Evolutionary conservation across 2,329 filamentous ascomycete species (phyloP).

Genomic region (Alternaria triticina): DNA sequence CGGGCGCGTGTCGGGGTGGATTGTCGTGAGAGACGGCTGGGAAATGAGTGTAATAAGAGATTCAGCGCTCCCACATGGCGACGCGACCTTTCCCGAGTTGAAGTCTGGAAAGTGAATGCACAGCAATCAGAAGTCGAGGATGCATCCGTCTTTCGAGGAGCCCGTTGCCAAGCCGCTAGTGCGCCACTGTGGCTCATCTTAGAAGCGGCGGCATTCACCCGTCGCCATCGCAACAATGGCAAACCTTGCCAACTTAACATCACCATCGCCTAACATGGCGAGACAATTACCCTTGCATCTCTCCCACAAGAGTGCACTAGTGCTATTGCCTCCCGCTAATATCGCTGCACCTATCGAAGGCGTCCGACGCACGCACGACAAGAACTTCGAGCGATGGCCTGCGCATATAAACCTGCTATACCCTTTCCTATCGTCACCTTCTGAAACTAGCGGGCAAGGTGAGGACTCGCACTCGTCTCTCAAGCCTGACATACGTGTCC

Average conservation of each 20-base stretch:
- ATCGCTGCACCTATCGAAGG: slow-evolving; percentile 34
- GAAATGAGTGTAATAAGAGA: slow-evolving; percentile 3
- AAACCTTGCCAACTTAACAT: not conserved
- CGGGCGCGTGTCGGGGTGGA: slow-evolving; percentile 18
- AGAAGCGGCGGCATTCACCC: not conserved
- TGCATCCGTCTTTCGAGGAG: slow-evolving; percentile 20
- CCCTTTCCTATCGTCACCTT: slow-evolving; percentile 33
- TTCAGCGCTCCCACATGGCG: slow-evolving; percentile 41
- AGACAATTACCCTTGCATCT: slow-evolving; percentile 22
- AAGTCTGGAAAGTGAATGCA: slow-evolving; percentile 23
- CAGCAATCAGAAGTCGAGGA: slow-evolving; percentile 13
- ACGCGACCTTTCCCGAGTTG: slow-evolving; percentile 25
- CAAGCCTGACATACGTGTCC: slow-evolving; percentile 26
- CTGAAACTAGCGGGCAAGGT: slow-evolving; percentile 13
- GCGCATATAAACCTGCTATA: slow-evolving; percentile 43
- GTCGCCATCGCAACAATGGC: not conserved
- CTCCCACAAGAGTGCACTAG: slow-evolving; percentile 36
- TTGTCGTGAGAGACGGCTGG: slow-evolving; percentile 19
- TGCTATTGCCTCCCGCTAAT: slow-evolving; percentile 27
- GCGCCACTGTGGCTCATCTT: slow-evolving; percentile 3
- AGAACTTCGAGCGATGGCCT: slow-evolving; percentile 37
- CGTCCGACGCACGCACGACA: slow-evolving; percentile 32
- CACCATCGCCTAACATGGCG: slow-evolving; percentile 11
- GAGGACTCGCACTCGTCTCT: slow-evolving; percentile 5
- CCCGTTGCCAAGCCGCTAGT: slow-evolving; percentile 24